Evolutionary conservation across 2,329 filamentous ascomycete species (phyloP), one percentile per base, ranked within the genome.

Genomic region (Exophiala aquamarina): DNA sequence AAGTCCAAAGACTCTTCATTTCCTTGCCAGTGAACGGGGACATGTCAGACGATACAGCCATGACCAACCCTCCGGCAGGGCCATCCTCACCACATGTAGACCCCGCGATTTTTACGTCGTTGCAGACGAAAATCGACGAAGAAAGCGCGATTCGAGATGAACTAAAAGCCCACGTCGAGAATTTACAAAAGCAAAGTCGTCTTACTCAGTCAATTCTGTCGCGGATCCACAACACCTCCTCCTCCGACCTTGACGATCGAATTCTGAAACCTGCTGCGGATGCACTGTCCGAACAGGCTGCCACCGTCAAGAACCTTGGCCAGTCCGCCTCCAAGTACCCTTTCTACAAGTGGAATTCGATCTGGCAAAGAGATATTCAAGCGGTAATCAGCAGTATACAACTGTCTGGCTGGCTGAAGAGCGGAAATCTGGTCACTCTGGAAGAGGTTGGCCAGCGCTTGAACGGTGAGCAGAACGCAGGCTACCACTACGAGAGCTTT

Each of bases 321-420:
- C 70, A 77, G 44, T 79, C 88, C 44, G 89, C 91, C 2, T 91
- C 89, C 19, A 79, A 87, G 65, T 86, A 94, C 62, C 92, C 93
- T 0, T 98, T 97, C 76, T 98, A 97, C 82, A 96, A 95, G 79
- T 96, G 94, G 74, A 96, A 96, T 69, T 74, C 77, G 47, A 82
- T 89, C 66, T 98, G 93, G 93, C 80, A 83, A 20, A 82, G 89
- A 49, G 82, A 87, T 61, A 73, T 96, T 44, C 92, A 97, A 68
- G 89, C 88, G 66, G 81, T 88, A 84, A 79, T 97, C 11, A 89
- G 90, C 43, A 89, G 89, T 21, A 77, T 90, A 59, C 71, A 68
- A 58, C 61, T 80, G 78, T 58, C 70, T 71, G 60, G 74, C 69
- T 62, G 75, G 70, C 26, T 75, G 69, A 59, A 76, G 77, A 65